These are phyloP conservation scores for Myxozyma mucilagina DNA, from an alignment of 805 yeast species.

Conservation along the genomic window DNA sequence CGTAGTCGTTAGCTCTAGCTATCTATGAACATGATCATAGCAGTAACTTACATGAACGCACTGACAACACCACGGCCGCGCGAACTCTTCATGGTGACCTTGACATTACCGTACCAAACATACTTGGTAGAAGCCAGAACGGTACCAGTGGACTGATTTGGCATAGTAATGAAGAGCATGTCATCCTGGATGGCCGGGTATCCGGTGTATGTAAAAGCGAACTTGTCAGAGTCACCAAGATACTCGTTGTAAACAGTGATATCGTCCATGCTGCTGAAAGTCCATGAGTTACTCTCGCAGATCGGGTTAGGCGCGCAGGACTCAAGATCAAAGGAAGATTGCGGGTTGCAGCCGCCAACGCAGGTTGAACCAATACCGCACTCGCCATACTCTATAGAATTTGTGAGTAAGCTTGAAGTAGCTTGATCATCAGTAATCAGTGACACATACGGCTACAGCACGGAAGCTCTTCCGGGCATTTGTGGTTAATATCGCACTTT, in stretches of 20 bases:
- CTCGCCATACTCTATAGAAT: constrained; percentile 53
- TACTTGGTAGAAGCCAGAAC: constrained; percentile 76
- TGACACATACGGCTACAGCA: constrained; percentile 64
- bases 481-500: constrained; percentile 53
- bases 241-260: constrained; percentile 46
- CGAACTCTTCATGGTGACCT: constrained; percentile 69
- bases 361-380: constrained; percentile 81
- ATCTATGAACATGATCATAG: not conserved
- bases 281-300: constrained; percentile 49
- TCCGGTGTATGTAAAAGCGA: constrained; percentile 70
- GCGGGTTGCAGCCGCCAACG: constrained; percentile 85
- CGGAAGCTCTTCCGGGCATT: constrained; percentile 78
- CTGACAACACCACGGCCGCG: constrained; percentile 78
- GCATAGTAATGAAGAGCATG: constrained; percentile 72
- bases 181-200: constrained; percentile 52
- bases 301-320: constrained; percentile 88
- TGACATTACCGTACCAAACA: constrained; percentile 85
- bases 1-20: not conserved
- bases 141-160: constrained; percentile 70
- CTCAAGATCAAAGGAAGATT: constrained; percentile 58
- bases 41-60: constrained; percentile 55
- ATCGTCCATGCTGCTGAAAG: constrained; percentile 40
- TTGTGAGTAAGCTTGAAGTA: not conserved
- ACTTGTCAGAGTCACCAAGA: constrained; percentile 68
- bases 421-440: not conserved